Evolutionary conservation across 2,329 filamentous ascomycete species (phyloP).

Genomic region (Chaetomiaceae sp.): DNA sequence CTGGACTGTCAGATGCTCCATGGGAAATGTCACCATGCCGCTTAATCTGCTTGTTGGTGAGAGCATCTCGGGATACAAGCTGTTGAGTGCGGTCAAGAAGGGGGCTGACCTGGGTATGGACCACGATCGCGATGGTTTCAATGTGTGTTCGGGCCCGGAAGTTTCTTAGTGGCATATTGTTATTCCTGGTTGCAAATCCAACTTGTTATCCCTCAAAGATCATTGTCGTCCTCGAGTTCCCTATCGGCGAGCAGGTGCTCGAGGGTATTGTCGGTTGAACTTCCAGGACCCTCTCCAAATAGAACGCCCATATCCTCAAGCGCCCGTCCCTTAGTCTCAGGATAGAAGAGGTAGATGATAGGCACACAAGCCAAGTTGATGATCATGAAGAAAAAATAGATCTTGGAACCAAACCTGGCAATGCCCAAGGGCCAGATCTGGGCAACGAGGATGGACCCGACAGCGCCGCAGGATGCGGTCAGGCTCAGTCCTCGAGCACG

Average conservation of each 20-base stretch:
- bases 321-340: conserved; percentile 40
- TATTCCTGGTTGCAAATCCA: too few relatives aligned
- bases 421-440: conserved; percentile 54
- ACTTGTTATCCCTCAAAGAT: too few relatives aligned
- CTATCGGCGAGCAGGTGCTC: conserved; percentile 11
- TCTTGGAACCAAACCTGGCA: conserved; percentile 43
- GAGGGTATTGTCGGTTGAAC: conserved; percentile 11
- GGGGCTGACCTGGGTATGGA: too few relatives aligned
- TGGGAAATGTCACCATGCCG: too few relatives aligned
- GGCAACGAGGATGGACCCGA: conserved; percentile 50
- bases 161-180: too few relatives aligned
- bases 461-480: conserved; percentile 49
- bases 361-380: conserved; percentile 46
- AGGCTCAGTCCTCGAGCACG: conserved; percentile 53
- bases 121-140: too few relatives aligned
- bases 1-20: too few relatives aligned
- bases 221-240: not conserved
- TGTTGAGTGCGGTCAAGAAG: too few relatives aligned
- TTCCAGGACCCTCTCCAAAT: conserved; percentile 29
- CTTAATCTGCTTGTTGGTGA: too few relatives aligned
- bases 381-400: conserved; percentile 55
- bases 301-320: conserved; percentile 43
- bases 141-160: too few relatives aligned
- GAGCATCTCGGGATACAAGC: too few relatives aligned
- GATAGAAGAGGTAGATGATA: conserved; percentile 39